These are phyloP conservation scores for Juglanconis oblonga DNA, from an alignment of 2,329 filamentous ascomycete genomes.

Conservation along the genomic window DNA sequence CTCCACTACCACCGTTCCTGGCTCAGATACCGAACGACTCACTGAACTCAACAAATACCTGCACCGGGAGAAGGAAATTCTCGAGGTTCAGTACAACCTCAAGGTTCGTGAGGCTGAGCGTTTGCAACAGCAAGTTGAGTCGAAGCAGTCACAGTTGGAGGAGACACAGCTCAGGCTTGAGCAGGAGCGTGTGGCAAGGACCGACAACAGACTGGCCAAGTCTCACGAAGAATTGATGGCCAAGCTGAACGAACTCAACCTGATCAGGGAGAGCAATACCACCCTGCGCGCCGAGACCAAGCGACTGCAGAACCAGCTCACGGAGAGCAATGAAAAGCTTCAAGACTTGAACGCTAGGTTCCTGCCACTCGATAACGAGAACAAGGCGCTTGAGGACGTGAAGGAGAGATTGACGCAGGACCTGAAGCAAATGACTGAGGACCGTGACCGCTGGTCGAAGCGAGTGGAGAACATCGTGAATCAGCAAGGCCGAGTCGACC, in stretches of 20 bases:
- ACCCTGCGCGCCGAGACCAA: conserved; percentile 85
- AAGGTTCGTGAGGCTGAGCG: conserved; percentile 85
- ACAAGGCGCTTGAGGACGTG: conserved; percentile 79
- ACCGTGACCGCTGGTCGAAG: conserved; percentile 93
- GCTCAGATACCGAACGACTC: conserved; percentile 68
- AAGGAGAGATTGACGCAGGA: conserved; percentile 81
- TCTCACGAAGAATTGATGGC: conserved; percentile 90
- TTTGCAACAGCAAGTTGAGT: conserved; percentile 84
- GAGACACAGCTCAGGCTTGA: conserved; percentile 85
- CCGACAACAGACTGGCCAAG: conserved; percentile 69
- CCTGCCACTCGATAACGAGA: conserved; percentile 75
- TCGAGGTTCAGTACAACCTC: conserved; percentile 93
- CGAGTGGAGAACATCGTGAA: conserved; percentile 92
- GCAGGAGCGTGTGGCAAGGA: conserved; percentile 76
- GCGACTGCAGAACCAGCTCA: conserved; percentile 71
- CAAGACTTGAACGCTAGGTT: conserved; percentile 72
- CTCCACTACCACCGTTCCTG: conserved; percentile 47
- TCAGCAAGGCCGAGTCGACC: conserved; percentile 93
- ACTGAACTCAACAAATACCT: conserved; percentile 90
- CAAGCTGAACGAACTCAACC: conserved; percentile 91
- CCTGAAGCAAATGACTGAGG: conserved; percentile 82
- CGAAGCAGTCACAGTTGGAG: conserved; percentile 83
- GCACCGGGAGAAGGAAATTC: conserved; percentile 93
- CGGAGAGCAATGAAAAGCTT: conserved; percentile 71
- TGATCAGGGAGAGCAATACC: conserved; percentile 92